Base-by-base conservation (phyloP, 345 rosid genomes). In the Hibiscus trionum region DNA sequence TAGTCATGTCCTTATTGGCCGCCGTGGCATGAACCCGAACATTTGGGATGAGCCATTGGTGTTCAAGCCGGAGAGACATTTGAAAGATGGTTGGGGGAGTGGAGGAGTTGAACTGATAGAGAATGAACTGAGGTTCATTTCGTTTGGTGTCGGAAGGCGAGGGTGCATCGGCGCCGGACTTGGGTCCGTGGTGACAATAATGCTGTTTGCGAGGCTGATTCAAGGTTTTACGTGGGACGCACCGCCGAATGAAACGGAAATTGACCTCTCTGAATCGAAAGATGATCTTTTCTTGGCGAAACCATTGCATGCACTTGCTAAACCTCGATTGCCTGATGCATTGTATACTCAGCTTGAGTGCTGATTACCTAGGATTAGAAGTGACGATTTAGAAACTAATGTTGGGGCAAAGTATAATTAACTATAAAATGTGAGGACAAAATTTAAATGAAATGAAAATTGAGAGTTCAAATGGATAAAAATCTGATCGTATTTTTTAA, bases 301-400 rank as follows among this genome's bases (percentile, higher is more conserved):
- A 68, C 71, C 71, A 8, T 68, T 68, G 59, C 46, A 67, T 67
- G 71, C 71, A 47, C 21, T 67, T 27, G 71, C 58, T 27, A 27
- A 67, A 67, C 71, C 71, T 15, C 42, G 71, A 24, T 49, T 67
- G 42, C 37, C 24, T 49, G 7, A 16, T 27, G 39, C 71, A 9
- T 8, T 49, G 10, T 68, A 29, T 24, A 10, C 59, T 68, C 59
- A 8, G 16, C 24, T 50, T 1, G 0, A 6, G 9, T 0, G 7
- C 42, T 37, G 42, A 37, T 37, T 37, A 5, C 42, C 42, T 5
- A 7, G 42, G 8, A 37, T 37, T 37, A 37, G 42, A 37, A 5
- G 3, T 35, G 8, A 37, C 3, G 5, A 37, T 31, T 31, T 31
- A 31, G 24, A 21, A 21, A 21, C 24, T 21, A 21, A 21, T 21